phyloP scores from a whole-genome alignment of 345 rosid species.

The Arabis alpina region DNA sequence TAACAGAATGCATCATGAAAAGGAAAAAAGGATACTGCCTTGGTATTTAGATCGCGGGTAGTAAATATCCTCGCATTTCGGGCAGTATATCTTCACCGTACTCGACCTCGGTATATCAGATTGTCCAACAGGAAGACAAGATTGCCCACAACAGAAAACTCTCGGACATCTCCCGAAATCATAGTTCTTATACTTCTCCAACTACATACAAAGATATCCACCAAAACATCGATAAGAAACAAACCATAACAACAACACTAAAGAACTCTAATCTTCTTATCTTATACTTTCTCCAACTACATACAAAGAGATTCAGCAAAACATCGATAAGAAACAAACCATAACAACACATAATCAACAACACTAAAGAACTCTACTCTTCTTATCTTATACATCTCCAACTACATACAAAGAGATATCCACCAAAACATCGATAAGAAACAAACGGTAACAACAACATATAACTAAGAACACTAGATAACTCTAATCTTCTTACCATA shows the following conservation, averaged over 20 bases:
- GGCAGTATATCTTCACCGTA: constrained; percentile 89
- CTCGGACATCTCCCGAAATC: constrained; percentile 98
- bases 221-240: no score
- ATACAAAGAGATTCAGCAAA: not conserved
- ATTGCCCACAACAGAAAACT: constrained; percentile 93
- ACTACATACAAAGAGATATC: constrained; percentile 45
- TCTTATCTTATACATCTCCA: constrained; percentile 73
- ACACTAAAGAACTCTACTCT: no score
- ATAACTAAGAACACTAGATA: not conserved
- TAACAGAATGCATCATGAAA: no score
- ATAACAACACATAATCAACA: no score
- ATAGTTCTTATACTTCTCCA: constrained; percentile 88
- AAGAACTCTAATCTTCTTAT: constrained; percentile 1
- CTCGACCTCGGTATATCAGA: constrained; percentile 90
- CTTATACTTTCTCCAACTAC: constrained; percentile 93
- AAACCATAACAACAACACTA: no score
- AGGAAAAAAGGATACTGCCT: constrained; percentile 88
- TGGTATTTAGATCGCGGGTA: constrained; percentile 97
- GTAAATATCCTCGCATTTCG: constrained; percentile 86
- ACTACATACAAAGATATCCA: constrained; percentile 45
- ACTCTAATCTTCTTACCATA: constrained; percentile 71
- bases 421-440: no score
- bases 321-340: no score
- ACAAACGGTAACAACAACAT: not conserved
- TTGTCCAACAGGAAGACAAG: constrained; percentile 94